These are phyloP conservation scores for Daldinia grandis DNA, from an alignment of 495 filamentous ascomycete species.

Conservation along the genomic window DNA sequence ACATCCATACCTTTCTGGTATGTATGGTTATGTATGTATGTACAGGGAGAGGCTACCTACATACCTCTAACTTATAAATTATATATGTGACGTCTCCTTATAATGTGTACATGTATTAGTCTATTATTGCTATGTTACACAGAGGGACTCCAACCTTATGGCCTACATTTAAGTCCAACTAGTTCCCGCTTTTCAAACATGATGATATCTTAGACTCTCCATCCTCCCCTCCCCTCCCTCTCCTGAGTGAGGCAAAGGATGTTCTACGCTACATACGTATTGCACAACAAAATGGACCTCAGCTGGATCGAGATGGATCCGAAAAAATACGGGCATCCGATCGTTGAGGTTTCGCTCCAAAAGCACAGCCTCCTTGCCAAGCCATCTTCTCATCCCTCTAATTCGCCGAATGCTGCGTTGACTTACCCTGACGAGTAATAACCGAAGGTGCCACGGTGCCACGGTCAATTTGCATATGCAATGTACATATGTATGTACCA, in stretches of 20 bases:
- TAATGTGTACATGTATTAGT: neutral
- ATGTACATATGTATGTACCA: conserved; percentile 2
- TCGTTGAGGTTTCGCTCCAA: neutral
- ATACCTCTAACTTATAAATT: too few species aligned
- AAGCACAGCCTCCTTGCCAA: conserved; percentile 38
- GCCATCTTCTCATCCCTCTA: conserved; percentile 14
- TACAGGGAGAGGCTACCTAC: too few species aligned
- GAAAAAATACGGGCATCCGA: neutral
- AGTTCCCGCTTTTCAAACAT: neutral
- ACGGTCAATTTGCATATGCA: conserved; percentile 20
- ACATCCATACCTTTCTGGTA: too few species aligned
- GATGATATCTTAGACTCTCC: neutral
- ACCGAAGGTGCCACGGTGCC: conserved; percentile 14
- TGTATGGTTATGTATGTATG: too few species aligned
- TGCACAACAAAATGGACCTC: neutral
- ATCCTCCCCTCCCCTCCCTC: neutral
- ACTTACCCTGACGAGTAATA: conserved; percentile 33
- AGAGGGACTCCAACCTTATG: neutral
- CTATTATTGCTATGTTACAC: conserved; percentile 9
- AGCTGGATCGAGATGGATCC: conserved; percentile 1
- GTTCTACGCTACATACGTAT: neutral
- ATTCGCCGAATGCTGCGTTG: conserved; percentile 29
- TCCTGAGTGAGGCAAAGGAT: neutral
- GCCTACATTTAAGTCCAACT: conserved; percentile 9
- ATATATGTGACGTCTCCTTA: conserved; percentile 23